These are phyloP conservation scores for Toxicodendron radicans DNA, from an alignment of 345 rosid genomes.

Conservation along the genomic window DNA sequence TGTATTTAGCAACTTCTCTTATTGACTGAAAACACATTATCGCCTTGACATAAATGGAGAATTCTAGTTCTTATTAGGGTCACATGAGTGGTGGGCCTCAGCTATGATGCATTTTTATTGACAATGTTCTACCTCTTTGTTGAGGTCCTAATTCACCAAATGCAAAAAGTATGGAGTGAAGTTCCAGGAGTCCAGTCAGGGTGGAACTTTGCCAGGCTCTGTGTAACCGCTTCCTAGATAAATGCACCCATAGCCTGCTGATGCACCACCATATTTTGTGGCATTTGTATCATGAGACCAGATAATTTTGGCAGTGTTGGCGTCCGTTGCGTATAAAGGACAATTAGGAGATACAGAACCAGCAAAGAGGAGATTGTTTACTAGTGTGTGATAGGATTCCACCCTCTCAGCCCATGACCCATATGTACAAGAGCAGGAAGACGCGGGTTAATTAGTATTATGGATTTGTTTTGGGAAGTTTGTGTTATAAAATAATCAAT, in stretches of 20 bases:
- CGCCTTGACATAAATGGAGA: not conserved
- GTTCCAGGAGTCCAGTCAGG: conserved; percentile 47
- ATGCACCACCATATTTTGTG: conserved; percentile 40
- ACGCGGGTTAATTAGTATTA: too few species aligned
- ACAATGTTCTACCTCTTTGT: not conserved
- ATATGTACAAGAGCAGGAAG: too few species aligned
- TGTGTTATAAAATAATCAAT: too few species aligned
- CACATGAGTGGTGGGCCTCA: not conserved
- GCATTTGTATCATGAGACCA: conserved; percentile 49
- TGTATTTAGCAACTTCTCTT: not conserved
- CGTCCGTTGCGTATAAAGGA: conserved; percentile 43
- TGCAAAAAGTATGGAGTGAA: conserved; percentile 40
- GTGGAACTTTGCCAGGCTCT: conserved; percentile 30
- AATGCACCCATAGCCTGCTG: conserved; percentile 43
- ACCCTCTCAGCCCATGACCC: too few species aligned
- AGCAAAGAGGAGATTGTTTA: conserved; percentile 37
- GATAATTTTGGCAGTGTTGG: conserved; percentile 31
- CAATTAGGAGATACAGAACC: conserved; percentile 46
- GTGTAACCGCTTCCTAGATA: conserved; percentile 42
- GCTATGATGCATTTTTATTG: not conserved
- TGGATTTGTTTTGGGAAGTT: too few species aligned
- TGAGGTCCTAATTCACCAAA: not conserved
- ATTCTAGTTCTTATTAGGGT: conserved; percentile 7
- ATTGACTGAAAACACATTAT: not conserved
- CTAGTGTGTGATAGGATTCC: too few species aligned